Percentiles rank a stretch among this genome's conserved stretches.
Evolutionary conservation across 352 stramenopile genomes (phyloP).

Genomic region (Pythium sukuiense): DNA sequence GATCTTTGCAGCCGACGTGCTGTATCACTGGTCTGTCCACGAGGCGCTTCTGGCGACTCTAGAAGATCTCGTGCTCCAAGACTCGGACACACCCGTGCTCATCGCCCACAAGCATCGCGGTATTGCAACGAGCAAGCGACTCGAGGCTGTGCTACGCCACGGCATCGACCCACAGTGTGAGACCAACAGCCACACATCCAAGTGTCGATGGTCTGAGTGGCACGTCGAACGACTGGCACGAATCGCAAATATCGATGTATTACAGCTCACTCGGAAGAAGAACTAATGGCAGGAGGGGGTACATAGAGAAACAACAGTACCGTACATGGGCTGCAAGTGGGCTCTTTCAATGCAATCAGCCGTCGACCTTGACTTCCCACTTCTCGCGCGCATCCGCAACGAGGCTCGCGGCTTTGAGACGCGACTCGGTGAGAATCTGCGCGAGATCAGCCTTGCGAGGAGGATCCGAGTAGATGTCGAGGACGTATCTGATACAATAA

Average conservation of each 20-base stretch:
- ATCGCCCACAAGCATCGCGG: slow-evolving; percentile 61
- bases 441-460: slow-evolving; percentile 25
- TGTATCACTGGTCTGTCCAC: slow-evolving; percentile 65
- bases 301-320: background rate
- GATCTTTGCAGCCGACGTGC: slow-evolving; percentile 54
- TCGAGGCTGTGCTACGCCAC: slow-evolving; percentile 33
- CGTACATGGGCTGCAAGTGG: background rate
- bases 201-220: slow-evolving; percentile 36
- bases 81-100: slow-evolving; percentile 22
- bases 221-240: slow-evolving; percentile 20
- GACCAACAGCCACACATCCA: background rate
- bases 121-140: slow-evolving; percentile 20
- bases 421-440: slow-evolving; percentile 19
- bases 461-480: slow-evolving; percentile 31
- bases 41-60: slow-evolving; percentile 45
- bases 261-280: slow-evolving; percentile 26
- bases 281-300: background rate
- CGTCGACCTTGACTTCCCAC: slow-evolving; percentile 22
- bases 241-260: slow-evolving; percentile 27
- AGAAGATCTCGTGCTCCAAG: background rate
- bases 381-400: slow-evolving; percentile 25
- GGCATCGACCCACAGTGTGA: background rate
- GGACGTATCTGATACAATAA: slow-evolving; percentile 24
- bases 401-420: slow-evolving; percentile 28
- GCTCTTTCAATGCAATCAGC: background rate